Evolutionary conservation across 768 basidiomycete species (phyloP).

Genomic region (Cantharellus anzutake): DNA sequence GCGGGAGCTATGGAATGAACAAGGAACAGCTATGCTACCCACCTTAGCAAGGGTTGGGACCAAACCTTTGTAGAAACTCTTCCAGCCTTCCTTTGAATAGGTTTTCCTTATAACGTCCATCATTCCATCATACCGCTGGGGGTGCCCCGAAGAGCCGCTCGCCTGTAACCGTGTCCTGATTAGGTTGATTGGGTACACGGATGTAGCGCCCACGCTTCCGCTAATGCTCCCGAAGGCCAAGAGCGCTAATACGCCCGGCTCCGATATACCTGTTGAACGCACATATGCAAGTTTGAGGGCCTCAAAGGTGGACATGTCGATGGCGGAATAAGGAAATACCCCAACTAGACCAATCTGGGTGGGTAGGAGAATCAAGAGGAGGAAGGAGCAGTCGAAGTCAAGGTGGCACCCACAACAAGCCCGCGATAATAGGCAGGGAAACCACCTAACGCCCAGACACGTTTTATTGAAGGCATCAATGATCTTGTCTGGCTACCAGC

Average conservation of each 20-base stretch:
- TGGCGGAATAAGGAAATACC: slow-evolving; percentile 79
- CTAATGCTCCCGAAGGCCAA: slow-evolving; percentile 86
- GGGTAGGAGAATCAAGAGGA: slow-evolving; percentile 11
- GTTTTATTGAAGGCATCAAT: slow-evolving; percentile 41
- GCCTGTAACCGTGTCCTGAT: slow-evolving; percentile 92
- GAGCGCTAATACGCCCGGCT: slow-evolving; percentile 73
- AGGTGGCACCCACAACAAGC: slow-evolving; percentile 41
- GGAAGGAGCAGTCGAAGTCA: slow-evolving; percentile 1
- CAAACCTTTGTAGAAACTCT: slow-evolving; percentile 85
- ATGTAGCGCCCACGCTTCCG: slow-evolving; percentile 61
- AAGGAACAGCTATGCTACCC: slow-evolving; percentile 6
- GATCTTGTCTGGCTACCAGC: slow-evolving; percentile 27
- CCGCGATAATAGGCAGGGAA: slow-evolving; percentile 80
- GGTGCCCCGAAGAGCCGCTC: slow-evolving; percentile 89
- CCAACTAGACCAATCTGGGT: slow-evolving; percentile 79
- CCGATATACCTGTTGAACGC: slow-evolving; percentile 68
- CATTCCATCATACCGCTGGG: slow-evolving; percentile 76
- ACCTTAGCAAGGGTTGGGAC: slow-evolving; percentile 89
- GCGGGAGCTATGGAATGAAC: background rate
- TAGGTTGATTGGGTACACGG: slow-evolving; percentile 82
- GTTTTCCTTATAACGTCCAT: slow-evolving; percentile 69
- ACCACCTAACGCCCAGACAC: slow-evolving; percentile 65
- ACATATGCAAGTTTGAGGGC: slow-evolving; percentile 83
- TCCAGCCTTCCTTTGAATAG: slow-evolving; percentile 71
- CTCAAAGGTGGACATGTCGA: slow-evolving; percentile 96